Conservation (phyloP, 495 filamentous ascomycete species). For the Penicillium crystallinum region DNA sequence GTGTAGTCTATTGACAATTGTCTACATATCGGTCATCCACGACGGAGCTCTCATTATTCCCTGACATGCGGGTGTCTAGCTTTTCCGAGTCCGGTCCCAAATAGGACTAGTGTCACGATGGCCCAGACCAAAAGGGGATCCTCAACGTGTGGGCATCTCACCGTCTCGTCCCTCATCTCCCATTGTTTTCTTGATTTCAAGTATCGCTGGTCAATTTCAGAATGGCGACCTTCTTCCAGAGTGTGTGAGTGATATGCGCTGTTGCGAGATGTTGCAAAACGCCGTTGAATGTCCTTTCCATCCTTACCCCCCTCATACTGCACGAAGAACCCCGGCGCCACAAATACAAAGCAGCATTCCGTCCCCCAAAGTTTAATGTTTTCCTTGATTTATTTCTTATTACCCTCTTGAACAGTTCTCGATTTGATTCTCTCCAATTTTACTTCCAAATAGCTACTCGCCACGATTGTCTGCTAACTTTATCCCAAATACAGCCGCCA, state of each 20-base stretch:
- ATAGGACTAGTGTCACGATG: slow-evolving; percentile 20
- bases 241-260: slow-evolving; percentile 59
- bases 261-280: background rate
- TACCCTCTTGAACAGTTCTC: background rate
- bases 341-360: slow-evolving; percentile 23
- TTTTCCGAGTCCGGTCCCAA: slow-evolving; percentile 1
- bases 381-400: background rate
- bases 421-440: background rate
- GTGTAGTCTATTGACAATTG: background rate
- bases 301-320: slow-evolving; percentile 20
- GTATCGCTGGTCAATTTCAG: slow-evolving; percentile 18
- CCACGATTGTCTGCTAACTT: slow-evolving; percentile 44
- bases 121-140: slow-evolving; percentile 27
- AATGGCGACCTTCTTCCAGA: slow-evolving; percentile 76
- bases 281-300: slow-evolving; percentile 7
- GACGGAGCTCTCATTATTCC: slow-evolving; percentile 5
- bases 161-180: slow-evolving; percentile 5
- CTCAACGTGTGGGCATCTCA: slow-evolving; percentile 7
- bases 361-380: slow-evolving; percentile 10
- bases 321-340: slow-evolving; percentile 17
- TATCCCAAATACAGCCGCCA: slow-evolving; percentile 40
- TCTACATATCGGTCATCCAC: background rate
- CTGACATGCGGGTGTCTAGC: background rate
- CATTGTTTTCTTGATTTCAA: slow-evolving; percentile 6
- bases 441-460: slow-evolving; percentile 15